Base-by-base conservation (phyloP, 768 basidiomycete genomes). In the Lactarius pseudohatsudake region DNA sequence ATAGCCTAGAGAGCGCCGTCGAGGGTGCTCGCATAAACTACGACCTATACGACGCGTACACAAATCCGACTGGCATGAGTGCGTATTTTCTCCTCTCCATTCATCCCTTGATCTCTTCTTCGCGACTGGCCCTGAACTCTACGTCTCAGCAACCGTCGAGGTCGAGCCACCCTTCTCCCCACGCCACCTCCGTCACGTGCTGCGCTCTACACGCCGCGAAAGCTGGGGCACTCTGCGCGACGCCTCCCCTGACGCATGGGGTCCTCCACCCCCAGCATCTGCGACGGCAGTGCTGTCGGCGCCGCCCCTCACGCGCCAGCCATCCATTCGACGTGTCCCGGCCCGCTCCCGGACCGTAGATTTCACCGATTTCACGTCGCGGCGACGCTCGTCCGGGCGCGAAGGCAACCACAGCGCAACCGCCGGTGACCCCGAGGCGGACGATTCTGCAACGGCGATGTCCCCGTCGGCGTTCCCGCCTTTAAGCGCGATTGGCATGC, bases 321-420 rank as follows among this genome's bases (percentile, higher is more conserved):
- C 84, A 0, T 85, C 87, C 26, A 79, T 89, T 57, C 87, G 88
- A 32, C 87, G 88, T 15, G 61, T 62, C 28, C 80, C 85, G 2
- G 71, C 78, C 38, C 80, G 81, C 10, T 79, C 82, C 5, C 79
- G 89, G 40, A 79, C 84, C 16, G 80, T 84, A 16, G 89, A 91
- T 68, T 91, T 92, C 74, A 86, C 82, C 72, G 90, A 91, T 32
- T 91, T 88, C 68, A 87, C 89, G 0, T 75, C 83, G 28, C 85
- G 85, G 15, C 85, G 90, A 36, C 84, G 90, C 60, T 84, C 83
- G 20, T 77, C 79, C 5, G 83, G 75, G 0, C 76, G 81, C 2
- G 76, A 75, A 53, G 64, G 74, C 43, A 62, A 72, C n/a, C 61
- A 66, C 26, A 22, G 40, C 64, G 5, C 30, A n/a, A 22, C 54